phyloP scores from a whole-genome alignment of 129 eudicot genomes.

The Artemisia argyi region DNA sequence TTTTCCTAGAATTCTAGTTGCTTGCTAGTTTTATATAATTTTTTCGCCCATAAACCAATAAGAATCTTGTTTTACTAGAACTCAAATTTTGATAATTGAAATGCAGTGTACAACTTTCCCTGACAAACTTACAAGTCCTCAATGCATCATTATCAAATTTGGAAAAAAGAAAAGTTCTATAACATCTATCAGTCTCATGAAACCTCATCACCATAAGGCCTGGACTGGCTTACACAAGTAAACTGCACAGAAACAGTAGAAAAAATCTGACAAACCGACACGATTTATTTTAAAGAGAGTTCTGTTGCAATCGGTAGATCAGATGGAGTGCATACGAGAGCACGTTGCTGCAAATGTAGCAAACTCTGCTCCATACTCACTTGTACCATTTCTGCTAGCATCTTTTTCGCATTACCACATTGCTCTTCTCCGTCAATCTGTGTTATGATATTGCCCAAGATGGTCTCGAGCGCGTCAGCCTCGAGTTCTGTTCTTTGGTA shows the following conservation, averaged over 20 bases:
- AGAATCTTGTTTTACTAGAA: slow-evolving; percentile 8
- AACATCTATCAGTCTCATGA: slow-evolving; percentile 37
- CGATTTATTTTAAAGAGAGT: slow-evolving; percentile 51
- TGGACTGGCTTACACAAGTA: slow-evolving; percentile 28
- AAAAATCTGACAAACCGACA: neutral
- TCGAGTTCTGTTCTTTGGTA: slow-evolving; percentile 66
- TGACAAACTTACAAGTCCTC: slow-evolving; percentile 12
- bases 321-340: slow-evolving; percentile 77
- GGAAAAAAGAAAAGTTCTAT: neutral
- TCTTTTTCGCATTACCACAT: slow-evolving; percentile 83
- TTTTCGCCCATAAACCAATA: neutral
- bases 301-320: slow-evolving; percentile 51
- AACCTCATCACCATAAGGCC: slow-evolving; percentile 34
- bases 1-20: too few relatives aligned
- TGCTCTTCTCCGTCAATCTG: slow-evolving; percentile 88
- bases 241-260: too few relatives aligned
- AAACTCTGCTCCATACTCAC: slow-evolving; percentile 97
- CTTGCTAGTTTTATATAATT: too few relatives aligned
- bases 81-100: neutral
- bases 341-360: slow-evolving; percentile 88
- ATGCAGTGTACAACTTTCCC: slow-evolving; percentile 9
- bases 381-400: slow-evolving; percentile 97
- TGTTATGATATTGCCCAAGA: slow-evolving; percentile 64
- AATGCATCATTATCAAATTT: slow-evolving; percentile 14
- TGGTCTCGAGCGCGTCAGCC: slow-evolving; percentile 72